A percentile compares a stretch with the other conserved stretches of the same genome.
Conservation (phyloP, 2,329 filamentous ascomycete genomes). For the Epichloe sibirici region DNA sequence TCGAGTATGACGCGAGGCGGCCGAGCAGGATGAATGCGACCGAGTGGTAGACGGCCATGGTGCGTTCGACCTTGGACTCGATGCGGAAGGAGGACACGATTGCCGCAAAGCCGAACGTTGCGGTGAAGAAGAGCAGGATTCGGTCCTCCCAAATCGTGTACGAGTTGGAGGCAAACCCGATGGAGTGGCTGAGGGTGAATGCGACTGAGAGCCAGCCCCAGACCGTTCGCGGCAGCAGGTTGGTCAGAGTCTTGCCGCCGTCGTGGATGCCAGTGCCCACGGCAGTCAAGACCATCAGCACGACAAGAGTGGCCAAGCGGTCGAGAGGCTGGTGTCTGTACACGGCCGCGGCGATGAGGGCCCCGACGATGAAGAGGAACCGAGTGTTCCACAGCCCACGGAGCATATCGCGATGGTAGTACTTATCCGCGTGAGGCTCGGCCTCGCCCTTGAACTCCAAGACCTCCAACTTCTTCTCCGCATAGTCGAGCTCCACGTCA, state of each 20-base stretch:
- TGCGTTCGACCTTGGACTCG: slow-evolving; percentile 51
- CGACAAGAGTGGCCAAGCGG: slow-evolving; percentile 27
- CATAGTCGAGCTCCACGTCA: slow-evolving; percentile 44
- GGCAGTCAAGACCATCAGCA: slow-evolving; percentile 26
- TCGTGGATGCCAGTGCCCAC: slow-evolving; percentile 30
- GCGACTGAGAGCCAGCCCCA: slow-evolving; percentile 83
- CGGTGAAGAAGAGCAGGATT: slow-evolving; percentile 82
- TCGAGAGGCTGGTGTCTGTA: slow-evolving; percentile 22
- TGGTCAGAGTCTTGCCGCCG: slow-evolving; percentile 30
- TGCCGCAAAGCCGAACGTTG: slow-evolving; percentile 71
- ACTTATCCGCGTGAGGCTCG: slow-evolving; percentile 28
- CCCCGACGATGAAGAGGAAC: slow-evolving; percentile 19
- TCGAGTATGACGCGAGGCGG: slow-evolving; percentile 72
- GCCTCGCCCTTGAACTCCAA: slow-evolving; percentile 23
- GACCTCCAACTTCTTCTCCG: slow-evolving; percentile 45
- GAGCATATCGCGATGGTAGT: slow-evolving; percentile 21
- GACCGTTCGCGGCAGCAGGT: slow-evolving; percentile 56
- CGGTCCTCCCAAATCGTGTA: slow-evolving; percentile 99
- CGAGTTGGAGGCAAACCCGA: slow-evolving; percentile 93
- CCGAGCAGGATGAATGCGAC: slow-evolving; percentile 69
- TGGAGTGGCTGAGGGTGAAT: slow-evolving; percentile 76
- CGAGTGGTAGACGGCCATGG: slow-evolving; percentile 74
- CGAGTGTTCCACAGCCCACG: slow-evolving; percentile 24
- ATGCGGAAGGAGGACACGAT: slow-evolving; percentile 65
- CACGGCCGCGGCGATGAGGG: slow-evolving; percentile 17